Percentiles rank a stretch among this genome's conserved stretches.
phyloP scores from a whole-genome alignment of 345 rosid species.

The Alliaria petiolata region DNA sequence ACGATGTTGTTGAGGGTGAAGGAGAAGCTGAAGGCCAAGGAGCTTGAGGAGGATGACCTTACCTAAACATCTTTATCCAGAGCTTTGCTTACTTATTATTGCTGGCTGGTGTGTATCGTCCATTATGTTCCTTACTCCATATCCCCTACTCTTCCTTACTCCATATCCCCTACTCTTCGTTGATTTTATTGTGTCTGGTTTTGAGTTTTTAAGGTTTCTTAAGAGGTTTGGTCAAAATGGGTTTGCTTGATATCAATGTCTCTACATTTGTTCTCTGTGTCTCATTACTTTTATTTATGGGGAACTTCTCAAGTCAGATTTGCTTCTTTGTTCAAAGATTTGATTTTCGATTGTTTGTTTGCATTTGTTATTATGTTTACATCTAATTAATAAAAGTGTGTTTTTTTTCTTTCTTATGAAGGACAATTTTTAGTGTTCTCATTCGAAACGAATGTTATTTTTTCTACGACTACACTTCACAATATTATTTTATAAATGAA shows the following conservation, averaged over 20 bases:
- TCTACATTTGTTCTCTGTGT: slow-evolving; percentile 5
- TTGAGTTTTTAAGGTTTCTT: slow-evolving; percentile 14
- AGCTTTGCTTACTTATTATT: not conserved
- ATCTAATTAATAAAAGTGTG: not conserved
- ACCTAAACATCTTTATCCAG: slow-evolving; percentile 44
- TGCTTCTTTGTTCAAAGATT: not conserved
- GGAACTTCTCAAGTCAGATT: slow-evolving; percentile 4
- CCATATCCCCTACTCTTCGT: slow-evolving; percentile 10
- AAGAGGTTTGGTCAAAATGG: slow-evolving; percentile 18
- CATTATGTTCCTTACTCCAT: slow-evolving; percentile 17
- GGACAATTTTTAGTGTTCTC: not conserved
- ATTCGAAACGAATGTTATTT: not conserved
- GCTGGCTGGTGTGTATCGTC: slow-evolving; percentile 4
- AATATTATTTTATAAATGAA: too few species aligned
- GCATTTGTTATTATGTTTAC: not conserved
- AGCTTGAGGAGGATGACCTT: slow-evolving; percentile 95
- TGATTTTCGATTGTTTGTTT: not conserved
- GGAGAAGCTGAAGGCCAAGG: slow-evolving; percentile 94
- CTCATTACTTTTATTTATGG: slow-evolving; percentile 4
- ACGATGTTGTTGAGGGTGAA: slow-evolving; percentile 91
- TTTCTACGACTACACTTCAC: not conserved
- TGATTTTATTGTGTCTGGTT: slow-evolving; percentile 25
- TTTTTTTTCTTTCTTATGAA: not conserved
- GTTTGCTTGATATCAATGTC: slow-evolving; percentile 17
- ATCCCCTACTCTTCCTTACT: slow-evolving; percentile 20